A percentile compares a stretch with the other conserved stretches of the same genome.
Conservation (phyloP, 148 eudicot genomes). For the Camellia lanceoleosa region DNA sequence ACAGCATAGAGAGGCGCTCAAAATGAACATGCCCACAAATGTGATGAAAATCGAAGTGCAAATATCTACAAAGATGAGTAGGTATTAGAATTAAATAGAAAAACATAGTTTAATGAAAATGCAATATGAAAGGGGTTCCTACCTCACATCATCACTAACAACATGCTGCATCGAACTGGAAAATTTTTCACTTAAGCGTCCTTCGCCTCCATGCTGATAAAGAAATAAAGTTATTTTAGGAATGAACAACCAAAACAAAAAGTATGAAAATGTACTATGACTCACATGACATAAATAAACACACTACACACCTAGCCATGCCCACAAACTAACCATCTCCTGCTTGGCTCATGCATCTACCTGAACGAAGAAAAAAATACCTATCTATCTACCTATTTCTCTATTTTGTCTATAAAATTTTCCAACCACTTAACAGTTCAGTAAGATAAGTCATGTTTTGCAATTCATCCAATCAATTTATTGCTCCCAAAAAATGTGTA, state of each 20-base stretch:
- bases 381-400: background rate
- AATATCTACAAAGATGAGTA: slow-evolving; percentile 40
- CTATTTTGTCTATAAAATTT: background rate
- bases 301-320: background rate
- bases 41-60: slow-evolving; percentile 92
- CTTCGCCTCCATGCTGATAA: slow-evolving; percentile 87
- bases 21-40: slow-evolving; percentile 91
- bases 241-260: background rate
- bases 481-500: no score
- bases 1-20: slow-evolving; percentile 81
- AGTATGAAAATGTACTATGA: slow-evolving; percentile 5
- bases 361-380: background rate
- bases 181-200: slow-evolving; percentile 74
- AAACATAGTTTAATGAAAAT: background rate
- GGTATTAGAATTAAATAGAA: slow-evolving; percentile 12
- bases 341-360: background rate
- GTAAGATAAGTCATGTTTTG: background rate
- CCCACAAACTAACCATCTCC: background rate
- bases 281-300: background rate
- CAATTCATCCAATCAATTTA: background rate
- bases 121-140: slow-evolving; percentile 3
- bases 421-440: background rate
- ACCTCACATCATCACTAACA: slow-evolving; percentile 78
- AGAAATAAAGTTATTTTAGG: slow-evolving; percentile 7
- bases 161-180: slow-evolving; percentile 62